Conservation (phyloP, 2,329 filamentous ascomycete genomes). For the Incumbomyces delicatus region DNA sequence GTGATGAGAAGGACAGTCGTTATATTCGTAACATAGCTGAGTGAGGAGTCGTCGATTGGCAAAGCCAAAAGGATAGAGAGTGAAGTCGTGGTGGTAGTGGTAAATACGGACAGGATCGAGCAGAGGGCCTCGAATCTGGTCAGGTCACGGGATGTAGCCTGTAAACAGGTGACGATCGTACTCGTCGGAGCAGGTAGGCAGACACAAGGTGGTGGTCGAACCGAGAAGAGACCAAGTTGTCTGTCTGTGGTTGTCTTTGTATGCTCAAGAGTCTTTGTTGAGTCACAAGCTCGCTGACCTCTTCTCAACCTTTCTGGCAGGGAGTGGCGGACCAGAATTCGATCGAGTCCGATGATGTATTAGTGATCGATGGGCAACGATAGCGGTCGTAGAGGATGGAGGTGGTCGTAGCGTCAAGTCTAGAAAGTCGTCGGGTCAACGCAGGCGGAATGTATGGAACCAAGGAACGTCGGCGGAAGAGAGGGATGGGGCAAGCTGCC, state of each 20-base stretch:
- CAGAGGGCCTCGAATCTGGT: not conserved
- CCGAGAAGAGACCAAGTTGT: too few species aligned
- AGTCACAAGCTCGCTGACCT: too few species aligned
- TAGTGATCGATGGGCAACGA: not conserved
- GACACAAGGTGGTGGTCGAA: not conserved
- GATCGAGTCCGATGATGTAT: not conserved
- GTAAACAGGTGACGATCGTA: constrained; percentile 1
- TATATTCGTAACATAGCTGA: constrained; percentile 9
- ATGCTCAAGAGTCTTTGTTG: too few species aligned
- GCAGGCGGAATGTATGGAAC: constrained; percentile 6
- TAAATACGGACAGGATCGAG: not conserved
- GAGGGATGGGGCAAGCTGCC: constrained; percentile 4
- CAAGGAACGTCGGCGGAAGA: constrained; percentile 6
- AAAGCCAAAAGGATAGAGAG: not conserved
- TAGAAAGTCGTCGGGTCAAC: constrained; percentile 7
- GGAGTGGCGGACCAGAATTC: not conserved
- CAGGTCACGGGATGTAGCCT: constrained; percentile 5
- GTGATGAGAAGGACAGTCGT: constrained; percentile 17
- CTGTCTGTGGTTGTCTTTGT: too few species aligned
- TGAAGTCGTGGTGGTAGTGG: not conserved
- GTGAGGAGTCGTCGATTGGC: not conserved
- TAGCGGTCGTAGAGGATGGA: constrained; percentile 1
- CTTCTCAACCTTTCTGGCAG: too few species aligned
- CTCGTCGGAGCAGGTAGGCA: not conserved
- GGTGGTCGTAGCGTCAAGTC: constrained; percentile 5